Percentiles rank a stretch among this genome's conserved stretches.
phyloP scores from a whole-genome alignment of 352 stramenopile species.

The Globisporangium sylvaticum region DNA sequence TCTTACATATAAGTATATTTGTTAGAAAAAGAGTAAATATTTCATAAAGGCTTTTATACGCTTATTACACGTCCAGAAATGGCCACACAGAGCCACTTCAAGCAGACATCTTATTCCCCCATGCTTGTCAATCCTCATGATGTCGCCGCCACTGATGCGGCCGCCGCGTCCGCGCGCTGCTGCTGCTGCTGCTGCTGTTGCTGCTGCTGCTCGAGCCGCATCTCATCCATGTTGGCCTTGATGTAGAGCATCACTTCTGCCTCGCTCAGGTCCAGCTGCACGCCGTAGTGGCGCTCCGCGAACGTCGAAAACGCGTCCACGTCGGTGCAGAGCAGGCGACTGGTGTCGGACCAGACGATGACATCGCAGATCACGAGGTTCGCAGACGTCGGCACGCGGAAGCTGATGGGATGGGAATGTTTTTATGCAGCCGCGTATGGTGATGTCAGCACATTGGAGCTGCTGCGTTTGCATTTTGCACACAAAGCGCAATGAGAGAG shows the following conservation, averaged over 20 bases:
- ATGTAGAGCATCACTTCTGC: slow-evolving; percentile 60
- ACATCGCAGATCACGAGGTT: slow-evolving; percentile 59
- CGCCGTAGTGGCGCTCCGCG: slow-evolving; percentile 49
- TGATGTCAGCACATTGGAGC: not conserved
- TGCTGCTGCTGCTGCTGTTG: slow-evolving; percentile 2
- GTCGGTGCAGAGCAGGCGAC: slow-evolving; percentile 54
- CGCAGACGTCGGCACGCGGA: slow-evolving; percentile 35
- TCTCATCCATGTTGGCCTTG: slow-evolving; percentile 67
- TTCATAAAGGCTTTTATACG: not conserved
- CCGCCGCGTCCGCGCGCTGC: not conserved
- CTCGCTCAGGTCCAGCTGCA: slow-evolving; percentile 63
- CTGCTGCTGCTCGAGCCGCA: slow-evolving; percentile 30
- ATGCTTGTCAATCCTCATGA: not conserved
- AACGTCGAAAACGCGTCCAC: slow-evolving; percentile 66
- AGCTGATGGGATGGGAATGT: slow-evolving; percentile 5
- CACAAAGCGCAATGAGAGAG: not conserved
- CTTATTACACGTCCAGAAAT: not conserved
- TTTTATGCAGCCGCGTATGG: not conserved
- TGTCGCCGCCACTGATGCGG: not conserved
- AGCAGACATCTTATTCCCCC: not conserved
- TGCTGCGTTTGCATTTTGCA: not conserved
- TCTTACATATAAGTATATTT: not conserved
- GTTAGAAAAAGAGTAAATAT: not conserved
- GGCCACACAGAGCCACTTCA: not conserved
- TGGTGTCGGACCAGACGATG: slow-evolving; percentile 63